Percentiles rank a stretch among this genome's conserved stretches.
These are phyloP conservation scores for Aeschynomene evenia DNA, from an alignment of 306 rosid species.

Conservation along the genomic window DNA sequence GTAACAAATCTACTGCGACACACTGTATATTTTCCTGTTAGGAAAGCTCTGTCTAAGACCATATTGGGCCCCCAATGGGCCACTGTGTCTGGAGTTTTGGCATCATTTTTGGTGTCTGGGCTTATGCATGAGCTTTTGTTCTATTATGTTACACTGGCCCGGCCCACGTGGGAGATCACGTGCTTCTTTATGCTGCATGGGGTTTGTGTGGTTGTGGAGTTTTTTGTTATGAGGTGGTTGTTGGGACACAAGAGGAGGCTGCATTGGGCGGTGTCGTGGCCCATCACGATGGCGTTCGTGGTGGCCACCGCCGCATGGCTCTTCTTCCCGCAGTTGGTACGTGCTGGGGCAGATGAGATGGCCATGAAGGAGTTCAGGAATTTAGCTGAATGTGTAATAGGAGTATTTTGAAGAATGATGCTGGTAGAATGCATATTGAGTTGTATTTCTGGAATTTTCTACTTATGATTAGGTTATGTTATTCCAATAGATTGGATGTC, in stretches of 20 bases:
- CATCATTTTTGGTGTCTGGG: conserved; percentile 50
- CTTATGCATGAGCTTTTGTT: conserved; percentile 61
- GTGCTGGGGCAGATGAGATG: conserved; percentile 44
- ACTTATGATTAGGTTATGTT: background rate
- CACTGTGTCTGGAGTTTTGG: background rate
- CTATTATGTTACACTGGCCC: conserved; percentile 48
- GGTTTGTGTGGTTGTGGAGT: conserved; percentile 45
- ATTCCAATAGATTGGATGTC: too few species aligned
- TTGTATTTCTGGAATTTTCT: background rate
- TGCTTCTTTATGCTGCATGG: conserved; percentile 68
- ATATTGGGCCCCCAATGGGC: conserved; percentile 41
- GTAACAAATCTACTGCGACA: conserved; percentile 54
- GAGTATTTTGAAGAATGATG: background rate
- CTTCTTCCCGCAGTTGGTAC: conserved; percentile 55
- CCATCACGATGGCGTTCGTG: conserved; percentile 41
- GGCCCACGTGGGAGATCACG: conserved; percentile 83
- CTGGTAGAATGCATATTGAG: background rate
- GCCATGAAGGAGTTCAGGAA: conserved; percentile 13
- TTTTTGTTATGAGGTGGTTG: conserved; percentile 36
- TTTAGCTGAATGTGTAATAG: conserved; percentile 10
- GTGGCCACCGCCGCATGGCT: conserved; percentile 44
- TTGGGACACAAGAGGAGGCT: conserved; percentile 23
- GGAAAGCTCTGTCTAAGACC: background rate
- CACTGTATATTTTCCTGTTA: conserved; percentile 40
- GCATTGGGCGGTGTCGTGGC: conserved; percentile 38